phyloP scores from a whole-genome alignment of 2,329 filamentous ascomycete species.

The Aureobasidium sp. region DNA sequence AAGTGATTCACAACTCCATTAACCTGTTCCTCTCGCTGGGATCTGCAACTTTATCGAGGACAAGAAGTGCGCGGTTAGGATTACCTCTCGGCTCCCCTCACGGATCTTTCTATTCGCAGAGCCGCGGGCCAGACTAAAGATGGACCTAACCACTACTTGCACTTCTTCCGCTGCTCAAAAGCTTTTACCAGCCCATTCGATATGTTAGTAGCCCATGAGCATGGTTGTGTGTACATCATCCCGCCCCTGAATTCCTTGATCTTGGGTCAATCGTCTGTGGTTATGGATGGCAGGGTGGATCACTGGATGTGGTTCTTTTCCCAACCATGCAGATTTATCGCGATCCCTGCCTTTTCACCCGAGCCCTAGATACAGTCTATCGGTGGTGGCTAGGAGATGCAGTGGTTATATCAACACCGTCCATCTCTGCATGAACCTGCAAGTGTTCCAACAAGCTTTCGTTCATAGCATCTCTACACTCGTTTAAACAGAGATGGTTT shows the following conservation, averaged over 20 bases:
- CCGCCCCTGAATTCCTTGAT: not conserved
- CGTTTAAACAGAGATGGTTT: not conserved
- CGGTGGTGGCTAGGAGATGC: not conserved
- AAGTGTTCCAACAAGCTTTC: not conserved
- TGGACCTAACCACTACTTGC: not conserved
- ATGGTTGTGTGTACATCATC: not conserved
- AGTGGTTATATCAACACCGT: not conserved
- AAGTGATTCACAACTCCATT: not conserved
- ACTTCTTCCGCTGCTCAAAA: not conserved
- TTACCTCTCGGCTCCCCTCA: constrained; percentile 3
- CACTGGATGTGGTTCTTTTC: not conserved
- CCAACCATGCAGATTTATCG: not conserved
- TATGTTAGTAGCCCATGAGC: not conserved
- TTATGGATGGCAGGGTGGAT: not conserved
- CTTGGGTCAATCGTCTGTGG: not conserved
- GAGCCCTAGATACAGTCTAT: not conserved
- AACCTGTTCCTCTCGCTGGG: not conserved
- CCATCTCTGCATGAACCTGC: not conserved
- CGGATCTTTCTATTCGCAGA: not conserved
- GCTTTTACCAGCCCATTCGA: not conserved
- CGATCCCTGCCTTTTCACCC: not conserved
- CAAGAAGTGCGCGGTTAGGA: not conserved
- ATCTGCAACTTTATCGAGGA: not conserved
- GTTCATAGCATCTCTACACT: not conserved
- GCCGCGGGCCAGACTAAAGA: not conserved